Conservation (phyloP, 106 monocot species). For the Agapanthus africanus region DNA sequence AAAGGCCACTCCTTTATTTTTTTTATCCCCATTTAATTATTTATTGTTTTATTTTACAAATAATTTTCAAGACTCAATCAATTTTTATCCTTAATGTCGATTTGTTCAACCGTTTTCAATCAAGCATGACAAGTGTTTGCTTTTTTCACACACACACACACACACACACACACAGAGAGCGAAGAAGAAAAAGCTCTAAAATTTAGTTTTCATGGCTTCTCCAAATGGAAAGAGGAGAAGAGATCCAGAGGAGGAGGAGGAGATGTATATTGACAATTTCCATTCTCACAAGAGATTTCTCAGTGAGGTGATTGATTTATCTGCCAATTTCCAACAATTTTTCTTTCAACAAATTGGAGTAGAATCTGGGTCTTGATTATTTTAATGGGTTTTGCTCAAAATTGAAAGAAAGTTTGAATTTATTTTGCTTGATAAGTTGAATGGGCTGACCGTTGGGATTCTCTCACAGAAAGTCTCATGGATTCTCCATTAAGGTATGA, state of each 20-base stretch:
- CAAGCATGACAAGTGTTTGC: no score
- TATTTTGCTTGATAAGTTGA: slow-evolving; percentile 9
- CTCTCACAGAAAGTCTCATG: slow-evolving; percentile 65
- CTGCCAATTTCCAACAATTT: not conserved
- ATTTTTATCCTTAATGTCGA: no score
- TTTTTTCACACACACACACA: no score
- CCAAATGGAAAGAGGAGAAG: slow-evolving; percentile 48
- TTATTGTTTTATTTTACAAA: no score
- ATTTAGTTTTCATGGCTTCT: slow-evolving; percentile 21
- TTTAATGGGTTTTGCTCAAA: not conserved
- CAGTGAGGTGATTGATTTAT: slow-evolving; percentile 42
- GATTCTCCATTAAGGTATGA: slow-evolving; percentile 81
- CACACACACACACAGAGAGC: no score
- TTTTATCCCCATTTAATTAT: no score
- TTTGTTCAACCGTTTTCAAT: no score
- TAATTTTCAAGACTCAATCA: no score
- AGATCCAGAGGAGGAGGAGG: slow-evolving; percentile 60
- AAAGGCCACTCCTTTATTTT: no score
- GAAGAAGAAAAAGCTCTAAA: no score
- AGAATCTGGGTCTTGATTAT: slow-evolving; percentile 3
- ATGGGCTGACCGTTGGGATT: slow-evolving; percentile 80
- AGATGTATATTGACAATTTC: slow-evolving; percentile 65
- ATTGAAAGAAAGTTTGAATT: not conserved
- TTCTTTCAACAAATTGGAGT: not conserved
- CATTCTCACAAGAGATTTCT: slow-evolving; percentile 73